phyloP scores from a whole-genome alignment of 2,329 filamentous ascomycete genomes.

The Phialophora chinensis region DNA sequence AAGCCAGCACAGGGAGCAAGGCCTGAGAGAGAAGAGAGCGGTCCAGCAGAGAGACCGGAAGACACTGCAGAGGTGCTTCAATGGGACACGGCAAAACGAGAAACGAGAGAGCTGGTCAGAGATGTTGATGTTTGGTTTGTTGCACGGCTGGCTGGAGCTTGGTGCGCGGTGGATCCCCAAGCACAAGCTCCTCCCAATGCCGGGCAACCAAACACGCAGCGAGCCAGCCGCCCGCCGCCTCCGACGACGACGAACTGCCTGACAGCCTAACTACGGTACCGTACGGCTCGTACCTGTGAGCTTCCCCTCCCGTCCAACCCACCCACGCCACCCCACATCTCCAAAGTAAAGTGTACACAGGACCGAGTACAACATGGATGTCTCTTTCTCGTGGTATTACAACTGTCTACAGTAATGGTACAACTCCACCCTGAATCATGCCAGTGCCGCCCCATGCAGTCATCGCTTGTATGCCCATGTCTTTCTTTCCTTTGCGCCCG shows the following conservation, averaged over 20 bases:
- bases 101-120: constrained; percentile 10
- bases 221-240: too few relatives aligned
- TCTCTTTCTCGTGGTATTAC: constrained; percentile 14
- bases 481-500: neutral
- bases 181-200: constrained; percentile 3
- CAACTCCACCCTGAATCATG: constrained; percentile 5
- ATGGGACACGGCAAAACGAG: neutral
- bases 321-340: too few relatives aligned
- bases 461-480: neutral
- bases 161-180: constrained; percentile 7
- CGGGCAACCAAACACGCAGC: neutral
- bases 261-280: too few relatives aligned
- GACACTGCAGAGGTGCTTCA: neutral
- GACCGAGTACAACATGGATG: neutral
- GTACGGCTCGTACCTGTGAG: neutral
- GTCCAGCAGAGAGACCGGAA: constrained; percentile 1
- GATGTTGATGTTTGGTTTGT: constrained; percentile 14
- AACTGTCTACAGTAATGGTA: constrained; percentile 13
- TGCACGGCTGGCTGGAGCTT: constrained; percentile 7
- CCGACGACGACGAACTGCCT: neutral
- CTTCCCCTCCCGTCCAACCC: too few relatives aligned
- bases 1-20: constrained; percentile 6
- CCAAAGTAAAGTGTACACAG: too few relatives aligned
- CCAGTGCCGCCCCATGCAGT: constrained; percentile 3
- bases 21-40: constrained; percentile 4